Evolutionary conservation across 2,329 filamentous ascomycete genomes (phyloP).

Genomic region (Hirsutella minnesotensis): DNA sequence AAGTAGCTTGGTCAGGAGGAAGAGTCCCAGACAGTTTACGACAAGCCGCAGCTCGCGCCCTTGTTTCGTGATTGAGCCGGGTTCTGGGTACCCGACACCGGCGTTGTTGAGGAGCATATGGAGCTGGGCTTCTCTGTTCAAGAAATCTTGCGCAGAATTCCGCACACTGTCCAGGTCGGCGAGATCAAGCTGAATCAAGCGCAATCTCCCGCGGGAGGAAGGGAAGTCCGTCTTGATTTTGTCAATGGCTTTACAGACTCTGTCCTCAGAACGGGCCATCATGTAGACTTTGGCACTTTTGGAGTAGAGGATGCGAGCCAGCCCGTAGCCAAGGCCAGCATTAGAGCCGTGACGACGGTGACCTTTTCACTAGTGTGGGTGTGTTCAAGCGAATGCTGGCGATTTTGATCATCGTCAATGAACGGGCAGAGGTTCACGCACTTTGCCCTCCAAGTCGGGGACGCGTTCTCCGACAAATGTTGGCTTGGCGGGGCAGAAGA

Average conservation of each 20-base stretch:
- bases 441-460: slow-evolving; percentile 34
- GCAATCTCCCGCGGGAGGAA: slow-evolving; percentile 4
- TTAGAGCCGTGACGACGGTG: slow-evolving; percentile 32
- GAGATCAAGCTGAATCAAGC: too few species aligned
- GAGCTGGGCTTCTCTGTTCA: slow-evolving; percentile 13
- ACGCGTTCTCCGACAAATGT: slow-evolving; percentile 45
- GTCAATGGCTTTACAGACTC: slow-evolving; percentile 29
- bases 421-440: slow-evolving; percentile 15
- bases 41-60: slow-evolving; percentile 27
- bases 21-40: slow-evolving; percentile 27
- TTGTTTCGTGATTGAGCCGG: slow-evolving; percentile 11
- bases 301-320: slow-evolving; percentile 38
- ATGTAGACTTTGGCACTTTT: slow-evolving; percentile 43
- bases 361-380: not conserved
- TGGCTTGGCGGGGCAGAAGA: slow-evolving; percentile 4
- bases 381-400: too few species aligned
- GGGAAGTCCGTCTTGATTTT: slow-evolving; percentile 23
- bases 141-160: slow-evolving; percentile 12
- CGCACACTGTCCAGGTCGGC: slow-evolving; percentile 7
- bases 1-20: slow-evolving; percentile 25
- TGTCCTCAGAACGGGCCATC: slow-evolving; percentile 31
- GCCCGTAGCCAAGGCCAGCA: slow-evolving; percentile 34
- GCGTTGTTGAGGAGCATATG: slow-evolving; percentile 31
- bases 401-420: too few species aligned
- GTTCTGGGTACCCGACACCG: slow-evolving; percentile 25